phyloP scores from a whole-genome alignment of 257 asterid genomes.

The Catharanthus roseus region DNA sequence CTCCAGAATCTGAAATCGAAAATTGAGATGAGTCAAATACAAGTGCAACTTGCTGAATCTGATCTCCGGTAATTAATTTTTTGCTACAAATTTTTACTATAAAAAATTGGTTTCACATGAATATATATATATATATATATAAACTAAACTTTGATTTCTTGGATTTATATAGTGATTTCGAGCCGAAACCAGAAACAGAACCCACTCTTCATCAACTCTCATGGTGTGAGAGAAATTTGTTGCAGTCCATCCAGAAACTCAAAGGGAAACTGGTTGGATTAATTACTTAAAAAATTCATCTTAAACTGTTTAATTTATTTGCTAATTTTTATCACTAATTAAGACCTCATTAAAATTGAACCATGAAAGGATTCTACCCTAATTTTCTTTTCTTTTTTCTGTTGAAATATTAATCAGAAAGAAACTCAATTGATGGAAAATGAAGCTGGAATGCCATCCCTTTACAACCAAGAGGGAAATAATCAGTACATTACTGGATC shows the following conservation, averaged over 20 bases:
- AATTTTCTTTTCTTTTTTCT: too few relatives aligned
- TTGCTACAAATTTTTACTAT: not conserved
- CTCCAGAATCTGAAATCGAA: conserved; percentile 51
- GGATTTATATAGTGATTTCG: conserved; percentile 42
- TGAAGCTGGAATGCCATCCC: not conserved
- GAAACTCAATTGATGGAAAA: not conserved
- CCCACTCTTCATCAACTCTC: conserved; percentile 51
- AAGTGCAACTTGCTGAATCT: conserved; percentile 41
- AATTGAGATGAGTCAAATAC: conserved; percentile 31
- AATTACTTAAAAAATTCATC: too few relatives aligned
- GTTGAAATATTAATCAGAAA: not conserved
- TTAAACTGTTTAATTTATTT: too few relatives aligned
- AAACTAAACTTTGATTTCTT: not conserved
- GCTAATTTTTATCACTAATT: too few relatives aligned
- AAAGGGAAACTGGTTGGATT: not conserved
- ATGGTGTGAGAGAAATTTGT: conserved; percentile 65
- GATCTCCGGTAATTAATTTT: conserved; percentile 40
- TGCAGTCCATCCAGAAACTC: conserved; percentile 29
- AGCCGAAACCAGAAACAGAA: conserved; percentile 30
- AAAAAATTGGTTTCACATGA: too few relatives aligned
- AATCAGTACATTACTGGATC: not conserved
- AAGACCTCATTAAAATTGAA: too few relatives aligned
- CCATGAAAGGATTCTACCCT: too few relatives aligned
- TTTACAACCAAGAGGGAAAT: not conserved
- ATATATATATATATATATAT: too few relatives aligned